phyloP scores from a whole-genome alignment of 1,284 basidiomycete genomes.

The Ustilago bromivora region DNA sequence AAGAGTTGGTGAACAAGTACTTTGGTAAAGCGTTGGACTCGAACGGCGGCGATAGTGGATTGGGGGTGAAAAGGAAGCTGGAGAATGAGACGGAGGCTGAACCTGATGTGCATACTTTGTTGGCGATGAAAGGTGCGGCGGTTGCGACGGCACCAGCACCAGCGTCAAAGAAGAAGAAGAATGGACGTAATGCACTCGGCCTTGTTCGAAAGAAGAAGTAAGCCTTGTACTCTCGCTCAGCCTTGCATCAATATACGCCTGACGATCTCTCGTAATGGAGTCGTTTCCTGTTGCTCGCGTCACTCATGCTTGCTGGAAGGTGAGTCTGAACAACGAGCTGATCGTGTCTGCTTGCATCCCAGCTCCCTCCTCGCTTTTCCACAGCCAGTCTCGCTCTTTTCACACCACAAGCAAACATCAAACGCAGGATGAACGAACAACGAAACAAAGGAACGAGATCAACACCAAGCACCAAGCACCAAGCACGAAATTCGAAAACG shows the following conservation, averaged over 20 bases:
- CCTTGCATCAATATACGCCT: too few relatives aligned
- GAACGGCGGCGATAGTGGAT: neutral
- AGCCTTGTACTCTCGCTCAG: neutral
- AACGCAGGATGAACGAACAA: neutral
- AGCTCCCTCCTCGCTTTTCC: too few relatives aligned
- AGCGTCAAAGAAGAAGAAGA: conserved; percentile 54
- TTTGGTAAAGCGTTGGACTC: conserved; percentile 78
- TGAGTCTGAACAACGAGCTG: too few relatives aligned
- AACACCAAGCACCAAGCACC: neutral
- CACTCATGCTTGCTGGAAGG: too few relatives aligned
- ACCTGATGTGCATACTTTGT: conserved; percentile 28
- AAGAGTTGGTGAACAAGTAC: conserved; percentile 84
- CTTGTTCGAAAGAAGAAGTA: conserved; percentile 64
- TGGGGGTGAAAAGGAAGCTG: conserved; percentile 40
- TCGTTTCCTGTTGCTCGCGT: too few relatives aligned
- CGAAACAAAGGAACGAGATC: neutral
- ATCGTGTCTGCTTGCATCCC: too few relatives aligned
- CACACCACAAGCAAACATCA: too few relatives aligned
- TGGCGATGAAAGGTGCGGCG: conserved; percentile 19
- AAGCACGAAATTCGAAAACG: neutral
- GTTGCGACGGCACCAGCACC: conserved; percentile 5
- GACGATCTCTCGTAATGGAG: neutral
- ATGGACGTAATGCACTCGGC: conserved; percentile 62
- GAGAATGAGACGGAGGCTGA: conserved; percentile 46
- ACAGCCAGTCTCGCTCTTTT: too few relatives aligned